These are phyloP conservation scores for Leucoagaricus sp. DNA, from an alignment of 1,284 basidiomycete species.

Conservation along the genomic window DNA sequence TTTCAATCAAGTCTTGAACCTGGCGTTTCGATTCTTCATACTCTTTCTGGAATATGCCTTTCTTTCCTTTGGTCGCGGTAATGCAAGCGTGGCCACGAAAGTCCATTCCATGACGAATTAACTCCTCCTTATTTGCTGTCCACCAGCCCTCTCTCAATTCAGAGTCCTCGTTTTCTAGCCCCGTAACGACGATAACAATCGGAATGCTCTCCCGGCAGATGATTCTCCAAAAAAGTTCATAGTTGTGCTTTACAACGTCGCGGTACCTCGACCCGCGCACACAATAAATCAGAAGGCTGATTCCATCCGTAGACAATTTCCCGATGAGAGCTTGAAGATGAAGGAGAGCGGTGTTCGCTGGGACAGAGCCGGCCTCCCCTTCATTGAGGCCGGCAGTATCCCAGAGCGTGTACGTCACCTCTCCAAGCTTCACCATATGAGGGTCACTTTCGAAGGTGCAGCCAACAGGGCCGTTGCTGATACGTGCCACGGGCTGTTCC, in stretches of 20 bases:
- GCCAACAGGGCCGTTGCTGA: conserved; percentile 21
- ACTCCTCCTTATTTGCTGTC: conserved; percentile 11
- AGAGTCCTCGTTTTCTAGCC: conserved; percentile 19
- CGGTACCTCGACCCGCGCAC: conserved; percentile 14
- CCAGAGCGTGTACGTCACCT: conserved; percentile 27
- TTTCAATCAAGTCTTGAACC: neutral
- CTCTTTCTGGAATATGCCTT: conserved; percentile 21
- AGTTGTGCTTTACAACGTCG: conserved; percentile 17
- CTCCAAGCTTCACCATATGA: conserved; percentile 20
- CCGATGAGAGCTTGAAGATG: conserved; percentile 33
- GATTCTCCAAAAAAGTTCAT: conserved; percentile 14
- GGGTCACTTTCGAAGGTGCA: conserved; percentile 23
- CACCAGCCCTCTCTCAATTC: conserved; percentile 21
- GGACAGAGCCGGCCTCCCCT: conserved; percentile 31
- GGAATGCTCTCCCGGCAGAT: conserved; percentile 16
- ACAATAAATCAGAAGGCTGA: conserved; percentile 19
- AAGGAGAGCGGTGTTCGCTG: conserved; percentile 28
- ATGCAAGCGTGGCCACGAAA: conserved; percentile 17
- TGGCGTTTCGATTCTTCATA: conserved; percentile 11
- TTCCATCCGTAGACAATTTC: too few species aligned
- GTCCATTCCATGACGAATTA: neutral
- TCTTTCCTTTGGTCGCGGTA: conserved; percentile 21
- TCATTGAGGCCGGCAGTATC: conserved; percentile 44
- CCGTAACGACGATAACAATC: conserved; percentile 17
- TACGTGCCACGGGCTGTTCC: conserved; percentile 8